Evolutionary conservation across 371 early-diverging fungal species (phyloP).

Genomic region (Lichtheimia corymbifera): DNA sequence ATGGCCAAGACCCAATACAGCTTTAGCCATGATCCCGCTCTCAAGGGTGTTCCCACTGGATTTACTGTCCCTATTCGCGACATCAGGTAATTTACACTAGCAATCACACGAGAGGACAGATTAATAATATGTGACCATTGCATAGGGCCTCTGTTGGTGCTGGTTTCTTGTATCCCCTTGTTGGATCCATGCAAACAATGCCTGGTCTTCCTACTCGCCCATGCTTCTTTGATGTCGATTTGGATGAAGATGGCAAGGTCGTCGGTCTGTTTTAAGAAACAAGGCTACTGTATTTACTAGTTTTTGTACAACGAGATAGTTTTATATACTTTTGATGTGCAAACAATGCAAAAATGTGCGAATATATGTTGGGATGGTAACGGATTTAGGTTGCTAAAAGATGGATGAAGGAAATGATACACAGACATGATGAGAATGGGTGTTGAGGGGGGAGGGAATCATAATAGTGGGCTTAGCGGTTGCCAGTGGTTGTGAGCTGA

Average conservation of each 20-base stretch:
- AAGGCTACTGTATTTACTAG: too few relatives aligned
- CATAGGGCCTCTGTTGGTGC: conserved; percentile 79
- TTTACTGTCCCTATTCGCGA: conserved; percentile 94
- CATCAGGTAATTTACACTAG: conserved; percentile 35
- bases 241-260: conserved; percentile 88
- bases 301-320: too few relatives aligned
- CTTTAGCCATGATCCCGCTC: conserved; percentile 86
- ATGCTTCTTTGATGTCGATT: conserved; percentile 95
- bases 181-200: conserved; percentile 97
- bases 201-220: conserved; percentile 98
- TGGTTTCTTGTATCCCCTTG: conserved; percentile 95
- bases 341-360: too few relatives aligned
- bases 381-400: too few relatives aligned
- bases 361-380: too few relatives aligned
- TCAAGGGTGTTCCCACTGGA: conserved; percentile 92
- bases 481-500: conserved; percentile 9
- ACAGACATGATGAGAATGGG: too few relatives aligned
- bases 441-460: too few relatives aligned
- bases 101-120: not conserved
- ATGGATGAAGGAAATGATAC: too few relatives aligned
- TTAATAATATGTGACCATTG: not conserved
- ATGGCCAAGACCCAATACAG: conserved; percentile 98
- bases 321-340: too few relatives aligned
- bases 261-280: conserved; percentile 79
- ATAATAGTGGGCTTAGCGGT: too few relatives aligned